Conservation (phyloP, 257 asterid genomes). For the Solanum sparsipilum region DNA sequence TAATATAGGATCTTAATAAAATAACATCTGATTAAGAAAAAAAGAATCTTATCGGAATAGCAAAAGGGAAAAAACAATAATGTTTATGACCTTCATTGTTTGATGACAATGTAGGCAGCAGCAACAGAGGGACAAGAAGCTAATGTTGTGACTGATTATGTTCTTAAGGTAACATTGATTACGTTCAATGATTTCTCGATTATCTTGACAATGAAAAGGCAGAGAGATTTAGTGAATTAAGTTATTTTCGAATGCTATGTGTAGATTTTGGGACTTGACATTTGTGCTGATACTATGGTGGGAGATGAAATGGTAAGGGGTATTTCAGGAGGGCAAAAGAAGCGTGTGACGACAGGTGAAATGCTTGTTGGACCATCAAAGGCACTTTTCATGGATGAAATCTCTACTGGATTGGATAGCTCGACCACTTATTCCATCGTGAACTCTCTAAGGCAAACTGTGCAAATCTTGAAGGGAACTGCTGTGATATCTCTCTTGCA, state of each 20-base stretch:
- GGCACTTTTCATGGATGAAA: conserved; percentile 70
- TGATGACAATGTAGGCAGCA: conserved; percentile 16
- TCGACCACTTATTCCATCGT: conserved; percentile 52
- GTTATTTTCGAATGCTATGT: not conserved
- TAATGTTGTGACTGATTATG: conserved; percentile 22
- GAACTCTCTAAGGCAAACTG: conserved; percentile 37
- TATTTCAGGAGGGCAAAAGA: conserved; percentile 31
- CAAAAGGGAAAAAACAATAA: not conserved
- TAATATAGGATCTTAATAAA: not conserved
- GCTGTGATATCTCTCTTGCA: conserved; percentile 60
- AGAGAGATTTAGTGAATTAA: not conserved
- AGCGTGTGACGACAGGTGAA: conserved; percentile 37
- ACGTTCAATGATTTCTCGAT: not conserved
- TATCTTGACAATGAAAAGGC: not conserved
- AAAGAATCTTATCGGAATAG: not conserved
- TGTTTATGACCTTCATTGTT: not conserved
- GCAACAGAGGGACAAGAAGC: conserved; percentile 34
- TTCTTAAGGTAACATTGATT: conserved; percentile 15
- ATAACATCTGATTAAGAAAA: not conserved
- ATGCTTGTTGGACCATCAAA: conserved; percentile 63
- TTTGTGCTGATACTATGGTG: conserved; percentile 31
- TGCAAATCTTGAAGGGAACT: conserved; percentile 60
- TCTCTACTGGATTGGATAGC: conserved; percentile 60
- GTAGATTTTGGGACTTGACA: conserved; percentile 24
- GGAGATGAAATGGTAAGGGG: conserved; percentile 34